A percentile compares a stretch with the other conserved stretches of the same genome.
These are phyloP conservation scores for Alternaria arbusti DNA, from an alignment of 2,329 filamentous ascomycete species.

Conservation along the genomic window DNA sequence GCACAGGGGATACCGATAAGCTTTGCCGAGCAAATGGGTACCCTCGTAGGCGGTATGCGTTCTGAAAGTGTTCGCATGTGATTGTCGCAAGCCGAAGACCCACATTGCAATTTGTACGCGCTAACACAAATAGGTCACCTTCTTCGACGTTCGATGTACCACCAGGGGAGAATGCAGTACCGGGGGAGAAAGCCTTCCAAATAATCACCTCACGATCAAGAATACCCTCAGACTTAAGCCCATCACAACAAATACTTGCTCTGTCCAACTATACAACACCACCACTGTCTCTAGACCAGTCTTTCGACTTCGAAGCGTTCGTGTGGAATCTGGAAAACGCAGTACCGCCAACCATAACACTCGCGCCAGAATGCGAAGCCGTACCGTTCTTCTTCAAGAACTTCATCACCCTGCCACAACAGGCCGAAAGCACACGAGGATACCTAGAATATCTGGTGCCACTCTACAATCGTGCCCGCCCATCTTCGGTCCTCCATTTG, in stretches of 20 bases:
- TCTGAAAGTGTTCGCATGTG: neutral
- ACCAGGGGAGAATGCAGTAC: conserved; percentile 11
- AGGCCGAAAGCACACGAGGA: conserved; percentile 47
- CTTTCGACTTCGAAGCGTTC: conserved; percentile 36
- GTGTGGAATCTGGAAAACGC: conserved; percentile 38
- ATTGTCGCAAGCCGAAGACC: neutral
- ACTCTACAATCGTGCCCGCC: conserved; percentile 43
- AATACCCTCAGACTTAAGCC: conserved; percentile 14
- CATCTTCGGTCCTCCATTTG: conserved; percentile 48
- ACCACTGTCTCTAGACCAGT: conserved; percentile 15
- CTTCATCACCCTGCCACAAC: conserved; percentile 47
- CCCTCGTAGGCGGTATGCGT: neutral
- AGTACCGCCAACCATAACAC: conserved; percentile 33
- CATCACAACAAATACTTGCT: conserved; percentile 28
- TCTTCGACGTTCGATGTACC: conserved; percentile 25
- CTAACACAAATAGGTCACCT: conserved; percentile 30
- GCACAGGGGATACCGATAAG: neutral
- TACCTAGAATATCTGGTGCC: conserved; percentile 49
- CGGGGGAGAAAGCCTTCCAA: conserved; percentile 5
- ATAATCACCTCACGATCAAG: conserved; percentile 18
- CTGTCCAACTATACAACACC: conserved; percentile 25
- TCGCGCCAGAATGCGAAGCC: conserved; percentile 46
- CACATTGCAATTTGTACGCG: neutral
- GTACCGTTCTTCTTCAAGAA: conserved; percentile 53
- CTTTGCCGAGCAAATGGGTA: neutral